Base-by-base conservation (phyloP, 169 alveolate genomes). In the Plasmodium gaboni region DNA sequence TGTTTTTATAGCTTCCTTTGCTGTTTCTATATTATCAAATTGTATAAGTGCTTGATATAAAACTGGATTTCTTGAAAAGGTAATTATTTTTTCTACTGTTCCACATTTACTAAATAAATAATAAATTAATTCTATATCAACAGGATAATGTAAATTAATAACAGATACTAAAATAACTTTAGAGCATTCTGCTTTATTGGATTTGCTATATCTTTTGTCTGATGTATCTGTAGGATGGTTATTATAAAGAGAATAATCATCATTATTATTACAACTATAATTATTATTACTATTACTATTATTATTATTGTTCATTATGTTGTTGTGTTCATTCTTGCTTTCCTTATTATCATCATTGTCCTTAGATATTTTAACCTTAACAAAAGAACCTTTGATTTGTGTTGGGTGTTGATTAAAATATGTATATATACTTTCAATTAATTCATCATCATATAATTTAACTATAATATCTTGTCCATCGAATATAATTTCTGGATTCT, bases 21-120 rank as follows among this genome's bases (percentile, higher is more conserved):
- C 94, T 68, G 91, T 88, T 26, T 73, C 92, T 2, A 89, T 38
- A 26, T 44, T 59, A 63, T 68, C 71, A 61, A 88, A 88, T 73
- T 93, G 96, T 12, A 93, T 87, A 65, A 93, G 44, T 32, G 96
- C 96, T 88, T 93, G 96, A 69, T 87, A 93, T 44, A 80, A 38
- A 5, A 76, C 74, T 22, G 95, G 92, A 42, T 86, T 70, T 63
- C 90, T 93, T 19, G 89, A 74, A 48, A 93, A 91, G 19, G 94
- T 87, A 65, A 93, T 92, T n/a, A 93, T 91, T 91, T 93, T 73
- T 64, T 73, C 89, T 2, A 88, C 83, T 8, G 57, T 57, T 64
- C 95, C 95, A 63, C 83, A 93, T 67, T 83, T 90, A 53, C 92
- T 78, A 73, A 93, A 93, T 64, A 93, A 86, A 55, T 68, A 89